Conservation (phyloP, 176 grass and related monocot genomes). For the Carex cristatella region DNA sequence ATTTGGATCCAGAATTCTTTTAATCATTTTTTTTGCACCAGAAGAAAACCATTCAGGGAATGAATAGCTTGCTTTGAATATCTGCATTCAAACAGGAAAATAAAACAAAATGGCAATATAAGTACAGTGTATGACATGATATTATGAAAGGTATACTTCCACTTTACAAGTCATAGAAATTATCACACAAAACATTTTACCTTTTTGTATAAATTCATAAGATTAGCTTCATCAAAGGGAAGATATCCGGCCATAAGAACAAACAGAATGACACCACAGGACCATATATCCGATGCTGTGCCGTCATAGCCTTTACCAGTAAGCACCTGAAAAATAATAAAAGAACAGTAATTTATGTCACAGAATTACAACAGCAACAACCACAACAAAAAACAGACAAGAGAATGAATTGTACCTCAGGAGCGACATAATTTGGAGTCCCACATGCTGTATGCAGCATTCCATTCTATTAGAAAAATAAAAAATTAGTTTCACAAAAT, state of each 20-base stretch:
- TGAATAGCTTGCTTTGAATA: constrained; percentile 53
- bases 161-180: not conserved
- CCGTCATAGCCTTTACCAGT: constrained; percentile 96
- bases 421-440: constrained; percentile 96
- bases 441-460: constrained; percentile 95
- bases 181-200: constrained; percentile 29
- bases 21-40: constrained; percentile 72
- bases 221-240: constrained; percentile 75
- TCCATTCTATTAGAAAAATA: constrained; percentile 49
- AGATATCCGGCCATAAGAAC: constrained; percentile 95
- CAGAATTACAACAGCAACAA: not conserved
- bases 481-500: not conserved
- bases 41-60: constrained; percentile 70
- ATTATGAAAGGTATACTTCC: not conserved
- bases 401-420: constrained; percentile 51
- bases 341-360: not conserved
- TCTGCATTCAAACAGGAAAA: constrained; percentile 35
- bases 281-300: constrained; percentile 87
- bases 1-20: constrained; percentile 89
- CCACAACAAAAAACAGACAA: not conserved
- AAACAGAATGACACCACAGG: constrained; percentile 94
- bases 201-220: constrained; percentile 61
- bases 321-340: constrained; percentile 55
- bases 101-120: not conserved
- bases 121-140: not conserved